Evolutionary conservation across 208 protist species (phyloP).

Genomic region (Leishmania braziliensis): DNA sequence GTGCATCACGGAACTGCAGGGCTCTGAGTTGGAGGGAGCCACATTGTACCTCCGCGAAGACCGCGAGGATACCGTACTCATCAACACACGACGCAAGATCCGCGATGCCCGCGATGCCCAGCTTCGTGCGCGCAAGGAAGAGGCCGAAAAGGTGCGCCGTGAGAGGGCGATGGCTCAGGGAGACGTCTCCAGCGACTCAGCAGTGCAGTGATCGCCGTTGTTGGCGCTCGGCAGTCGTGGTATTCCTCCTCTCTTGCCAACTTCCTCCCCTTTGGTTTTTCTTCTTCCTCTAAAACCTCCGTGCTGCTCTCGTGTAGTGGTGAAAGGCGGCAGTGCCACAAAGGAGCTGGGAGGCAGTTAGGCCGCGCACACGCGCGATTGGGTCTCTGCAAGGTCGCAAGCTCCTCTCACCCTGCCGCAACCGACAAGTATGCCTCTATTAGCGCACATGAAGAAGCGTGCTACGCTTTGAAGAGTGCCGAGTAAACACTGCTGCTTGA

Average conservation of each 20-base stretch:
- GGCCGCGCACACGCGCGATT: neutral
- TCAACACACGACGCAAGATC: constrained; percentile 83
- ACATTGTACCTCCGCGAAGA: constrained; percentile 88
- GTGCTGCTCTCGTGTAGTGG: neutral
- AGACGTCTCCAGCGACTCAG: constrained; percentile 23
- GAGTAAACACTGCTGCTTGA: neutral
- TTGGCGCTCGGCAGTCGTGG: neutral
- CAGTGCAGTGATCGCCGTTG: neutral
- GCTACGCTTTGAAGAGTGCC: neutral
- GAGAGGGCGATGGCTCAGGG: constrained; percentile 61
- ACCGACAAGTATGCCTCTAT: neutral
- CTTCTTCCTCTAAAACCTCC: neutral
- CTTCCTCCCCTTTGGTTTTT: neutral
- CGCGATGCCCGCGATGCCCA: constrained; percentile 78
- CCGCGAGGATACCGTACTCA: constrained; percentile 83
- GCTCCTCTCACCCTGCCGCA: neutral
- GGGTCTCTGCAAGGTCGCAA: neutral
- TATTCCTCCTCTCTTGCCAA: neutral
- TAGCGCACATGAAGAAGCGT: neutral
- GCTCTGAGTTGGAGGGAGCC: constrained; percentile 80
- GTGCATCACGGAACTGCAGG: constrained; percentile 87
- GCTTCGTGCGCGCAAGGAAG: constrained; percentile 77
- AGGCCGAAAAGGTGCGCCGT: constrained; percentile 53
- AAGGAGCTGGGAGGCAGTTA: neutral
- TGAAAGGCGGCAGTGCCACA: neutral